A percentile compares a stretch with the other conserved stretches of the same genome.
These are phyloP conservation scores for Gossypium turneri DNA, from an alignment of 345 rosid genomes.

Conservation along the genomic window DNA sequence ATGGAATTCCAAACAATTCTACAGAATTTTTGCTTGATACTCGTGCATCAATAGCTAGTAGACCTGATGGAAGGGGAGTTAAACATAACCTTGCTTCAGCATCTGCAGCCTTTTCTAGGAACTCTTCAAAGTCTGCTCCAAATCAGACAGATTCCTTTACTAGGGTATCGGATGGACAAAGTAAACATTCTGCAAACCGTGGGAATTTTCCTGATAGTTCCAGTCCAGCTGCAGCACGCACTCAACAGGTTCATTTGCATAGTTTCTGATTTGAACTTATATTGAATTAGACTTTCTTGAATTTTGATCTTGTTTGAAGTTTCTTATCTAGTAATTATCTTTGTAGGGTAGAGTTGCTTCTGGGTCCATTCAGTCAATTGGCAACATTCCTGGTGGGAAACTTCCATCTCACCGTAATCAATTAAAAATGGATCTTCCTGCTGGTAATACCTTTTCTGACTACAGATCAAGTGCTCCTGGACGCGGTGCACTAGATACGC, in stretches of 20 bases:
- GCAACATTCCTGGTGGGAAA: constrained; percentile 44
- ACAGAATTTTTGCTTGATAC: constrained; percentile 44
- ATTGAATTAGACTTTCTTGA: not conserved
- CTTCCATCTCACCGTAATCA: constrained; percentile 41
- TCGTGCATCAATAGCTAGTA: constrained; percentile 33
- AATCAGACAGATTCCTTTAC: constrained; percentile 38
- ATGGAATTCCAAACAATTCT: constrained; percentile 31
- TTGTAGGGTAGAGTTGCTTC: constrained; percentile 59
- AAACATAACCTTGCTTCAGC: constrained; percentile 45
- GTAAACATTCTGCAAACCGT: constrained; percentile 34
- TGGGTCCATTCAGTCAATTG: constrained; percentile 26
- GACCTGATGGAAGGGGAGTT: constrained; percentile 44
- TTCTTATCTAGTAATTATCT: constrained; percentile 18
- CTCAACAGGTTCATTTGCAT: constrained; percentile 44
- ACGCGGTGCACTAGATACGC: constrained; percentile 37
- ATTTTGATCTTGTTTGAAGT: not conserved
- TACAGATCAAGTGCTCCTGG: constrained; percentile 37
- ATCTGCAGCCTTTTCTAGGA: constrained; percentile 40
- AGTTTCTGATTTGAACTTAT: not conserved
- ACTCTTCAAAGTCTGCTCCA: constrained; percentile 39
- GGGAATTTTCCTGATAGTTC: constrained; percentile 41
- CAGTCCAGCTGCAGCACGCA: constrained; percentile 31
- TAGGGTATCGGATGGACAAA: constrained; percentile 48
- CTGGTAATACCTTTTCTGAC: constrained; percentile 38
- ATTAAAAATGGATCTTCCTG: constrained; percentile 36